Percentiles rank a stretch among this genome's conserved stretches.
Evolutionary conservation across 306 rosid species (phyloP).

Genomic region (Canavalia ensiformis): DNA sequence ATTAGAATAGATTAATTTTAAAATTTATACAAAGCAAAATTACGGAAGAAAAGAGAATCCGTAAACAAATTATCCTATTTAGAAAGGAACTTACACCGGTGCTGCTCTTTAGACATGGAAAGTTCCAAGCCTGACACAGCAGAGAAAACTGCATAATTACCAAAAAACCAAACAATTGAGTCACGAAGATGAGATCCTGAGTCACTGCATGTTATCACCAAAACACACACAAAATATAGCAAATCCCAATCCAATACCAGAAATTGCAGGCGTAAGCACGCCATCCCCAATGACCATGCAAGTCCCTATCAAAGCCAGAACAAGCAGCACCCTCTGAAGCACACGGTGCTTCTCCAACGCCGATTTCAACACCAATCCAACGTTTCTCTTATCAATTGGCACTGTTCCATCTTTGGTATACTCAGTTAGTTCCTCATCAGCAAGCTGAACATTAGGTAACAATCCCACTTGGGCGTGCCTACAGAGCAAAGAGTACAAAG

Average conservation of each 20-base stretch:
- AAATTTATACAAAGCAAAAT: neutral
- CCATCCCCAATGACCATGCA: slow-evolving; percentile 93
- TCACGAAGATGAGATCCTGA: slow-evolving; percentile 6
- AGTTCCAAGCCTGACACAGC: slow-evolving; percentile 86
- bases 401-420: slow-evolving; percentile 66
- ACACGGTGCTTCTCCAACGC: slow-evolving; percentile 71
- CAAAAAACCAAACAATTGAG: slow-evolving; percentile 35
- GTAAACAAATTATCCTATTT: neutral
- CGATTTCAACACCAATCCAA: slow-evolving; percentile 63
- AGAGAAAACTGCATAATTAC: slow-evolving; percentile 66
- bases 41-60: neutral
- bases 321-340: slow-evolving; percentile 70
- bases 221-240: neutral
- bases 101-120: slow-evolving; percentile 76
- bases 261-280: slow-evolving; percentile 82
- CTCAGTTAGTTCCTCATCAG: slow-evolving; percentile 77
- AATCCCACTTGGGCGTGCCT: slow-evolving; percentile 78
- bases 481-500: slow-evolving; percentile 78
- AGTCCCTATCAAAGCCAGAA: slow-evolving; percentile 82
- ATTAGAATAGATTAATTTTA: neutral
- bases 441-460: slow-evolving; percentile 58
- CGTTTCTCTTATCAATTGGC: slow-evolving; percentile 34
- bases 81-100: slow-evolving; percentile 64
- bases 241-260: slow-evolving; percentile 65
- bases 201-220: slow-evolving; percentile 3